phyloP scores from a whole-genome alignment of 1,284 basidiomycete species.

The Leccinum pseudoinsigne region DNA sequence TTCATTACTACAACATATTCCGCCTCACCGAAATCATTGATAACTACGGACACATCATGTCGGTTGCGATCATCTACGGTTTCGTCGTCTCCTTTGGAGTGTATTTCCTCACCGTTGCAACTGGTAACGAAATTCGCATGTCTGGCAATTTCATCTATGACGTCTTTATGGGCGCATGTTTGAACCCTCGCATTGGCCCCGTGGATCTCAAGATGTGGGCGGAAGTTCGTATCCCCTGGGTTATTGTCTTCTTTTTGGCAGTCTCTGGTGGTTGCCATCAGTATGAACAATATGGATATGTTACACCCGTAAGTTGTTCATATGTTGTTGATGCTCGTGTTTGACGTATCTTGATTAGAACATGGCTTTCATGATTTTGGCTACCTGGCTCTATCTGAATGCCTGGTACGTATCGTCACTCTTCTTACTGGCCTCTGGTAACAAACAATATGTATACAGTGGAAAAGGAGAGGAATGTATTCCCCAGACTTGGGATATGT shows the following conservation, averaged over 20 bases:
- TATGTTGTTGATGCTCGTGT: not conserved
- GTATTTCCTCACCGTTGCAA: slow-evolving; percentile 77
- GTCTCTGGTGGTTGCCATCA: slow-evolving; percentile 96
- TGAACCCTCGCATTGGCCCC: slow-evolving; percentile 93
- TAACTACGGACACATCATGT: slow-evolving; percentile 96
- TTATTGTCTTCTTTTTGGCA: slow-evolving; percentile 91
- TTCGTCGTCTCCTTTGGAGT: slow-evolving; percentile 80
- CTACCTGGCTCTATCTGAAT: slow-evolving; percentile 96
- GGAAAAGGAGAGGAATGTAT: slow-evolving; percentile 96
- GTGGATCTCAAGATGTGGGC: slow-evolving; percentile 99
- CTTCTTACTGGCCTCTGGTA: not conserved
- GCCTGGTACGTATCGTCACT: slow-evolving; percentile 65
- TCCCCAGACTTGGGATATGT: slow-evolving; percentile 99
- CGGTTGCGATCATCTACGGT: slow-evolving; percentile 92
- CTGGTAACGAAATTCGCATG: slow-evolving; percentile 88
- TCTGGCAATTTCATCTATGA: slow-evolving; percentile 94
- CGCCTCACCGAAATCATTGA: slow-evolving; percentile 95
- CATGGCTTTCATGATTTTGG: slow-evolving; percentile 96
- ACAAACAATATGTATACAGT: slow-evolving; percentile 21
- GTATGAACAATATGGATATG: slow-evolving; percentile 90
- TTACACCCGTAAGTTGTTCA: slow-evolving; percentile 71
- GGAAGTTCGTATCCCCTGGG: slow-evolving; percentile 98
- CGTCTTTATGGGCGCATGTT: slow-evolving; percentile 93
- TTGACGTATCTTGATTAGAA: slow-evolving; percentile 53
- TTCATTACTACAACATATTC: slow-evolving; percentile 87